phyloP scores from a whole-genome alignment of 768 basidiomycete genomes.

The Sporobolomyces roseus region DNA sequence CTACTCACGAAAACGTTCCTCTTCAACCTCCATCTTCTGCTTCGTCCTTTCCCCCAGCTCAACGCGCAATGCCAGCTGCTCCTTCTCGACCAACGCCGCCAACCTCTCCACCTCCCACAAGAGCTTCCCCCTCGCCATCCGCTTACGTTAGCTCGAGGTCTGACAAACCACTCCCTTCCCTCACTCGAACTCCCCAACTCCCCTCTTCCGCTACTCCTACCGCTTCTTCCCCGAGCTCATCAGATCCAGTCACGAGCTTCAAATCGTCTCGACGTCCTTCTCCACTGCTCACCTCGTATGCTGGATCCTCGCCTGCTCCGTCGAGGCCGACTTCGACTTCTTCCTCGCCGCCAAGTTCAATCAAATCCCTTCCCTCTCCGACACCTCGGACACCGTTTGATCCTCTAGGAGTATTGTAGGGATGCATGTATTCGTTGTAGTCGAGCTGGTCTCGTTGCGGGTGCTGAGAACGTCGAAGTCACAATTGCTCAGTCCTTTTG shows the following conservation, averaged over 20 bases:
- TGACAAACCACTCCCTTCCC: conserved; percentile 20
- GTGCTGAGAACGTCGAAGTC: too few relatives aligned
- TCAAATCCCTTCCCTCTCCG: background rate
- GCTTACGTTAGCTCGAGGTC: background rate
- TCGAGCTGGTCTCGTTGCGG: too few relatives aligned
- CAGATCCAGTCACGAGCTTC: too few relatives aligned
- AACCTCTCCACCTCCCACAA: background rate
- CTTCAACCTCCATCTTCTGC: background rate
- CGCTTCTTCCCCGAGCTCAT: background rate
- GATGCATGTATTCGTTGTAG: too few relatives aligned
- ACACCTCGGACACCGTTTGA: conserved; percentile 2
- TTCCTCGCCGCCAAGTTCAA: background rate
- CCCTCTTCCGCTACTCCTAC: too few relatives aligned
- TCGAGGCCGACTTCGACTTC: background rate
- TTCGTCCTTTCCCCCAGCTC: background rate
- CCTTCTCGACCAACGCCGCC: background rate
- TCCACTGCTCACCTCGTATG: background rate
- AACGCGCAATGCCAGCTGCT: too few relatives aligned
- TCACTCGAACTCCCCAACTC: conserved; percentile 21
- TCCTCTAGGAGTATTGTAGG: conserved; percentile 11
- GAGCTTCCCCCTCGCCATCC: background rate
- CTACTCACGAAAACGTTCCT: background rate
- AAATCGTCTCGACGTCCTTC: background rate
- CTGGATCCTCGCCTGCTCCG: too few relatives aligned
- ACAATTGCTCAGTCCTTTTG: too few relatives aligned